Base-by-base conservation (phyloP, 352 stramenopile species). In the Globisporangium emineosum region DNA sequence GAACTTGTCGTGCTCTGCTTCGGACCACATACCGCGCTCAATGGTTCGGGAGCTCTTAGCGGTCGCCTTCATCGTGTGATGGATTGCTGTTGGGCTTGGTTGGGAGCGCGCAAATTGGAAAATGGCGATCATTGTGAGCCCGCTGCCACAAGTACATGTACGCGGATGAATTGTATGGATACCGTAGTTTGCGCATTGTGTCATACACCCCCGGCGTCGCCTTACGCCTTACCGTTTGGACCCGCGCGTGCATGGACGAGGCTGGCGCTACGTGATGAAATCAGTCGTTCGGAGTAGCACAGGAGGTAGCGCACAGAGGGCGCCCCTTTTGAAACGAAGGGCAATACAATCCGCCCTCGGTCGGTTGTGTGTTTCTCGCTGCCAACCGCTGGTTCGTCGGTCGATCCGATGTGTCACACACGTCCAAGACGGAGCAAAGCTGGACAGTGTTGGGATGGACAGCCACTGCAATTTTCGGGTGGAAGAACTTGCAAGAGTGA, bases 1-100 rank as follows among this genome's bases (percentile, higher is more conserved):
- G 37, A 77, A 77, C 12, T 66, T 69, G 47, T 73, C 66, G 60
- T 76, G 70, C 45, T 78, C 71, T 29, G 74, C 71, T 51, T 70
- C 49, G 21, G 69, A 65, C 71, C 71, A 78, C 32, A 71, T 42
- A 25, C 57, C 57, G 50, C 50, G 50, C 32, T 56, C 50, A 56
- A 56, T 56, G 1, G 49, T 55, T 17, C 15, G 35, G 35, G 35
- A 42, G 35, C 35, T 15, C 35, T 42, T 42, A n/a, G n/a, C n/a
- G 35, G 13, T 23, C 2, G 49, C 10, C 25, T n/a, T 55, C 49
- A 55, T 35, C 0, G 15, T 23, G 15, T 29, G 43, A 8, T 42
- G 12, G 21, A 3, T 55, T 29, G 49, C 35, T 42, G 19, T 4
- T 13, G 10, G 23, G 5, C 35, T 13, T 35, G 49, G 13, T 29